phyloP scores from a whole-genome alignment of 495 filamentous ascomycete species.

The Hypoxylon lienhwacheense region DNA sequence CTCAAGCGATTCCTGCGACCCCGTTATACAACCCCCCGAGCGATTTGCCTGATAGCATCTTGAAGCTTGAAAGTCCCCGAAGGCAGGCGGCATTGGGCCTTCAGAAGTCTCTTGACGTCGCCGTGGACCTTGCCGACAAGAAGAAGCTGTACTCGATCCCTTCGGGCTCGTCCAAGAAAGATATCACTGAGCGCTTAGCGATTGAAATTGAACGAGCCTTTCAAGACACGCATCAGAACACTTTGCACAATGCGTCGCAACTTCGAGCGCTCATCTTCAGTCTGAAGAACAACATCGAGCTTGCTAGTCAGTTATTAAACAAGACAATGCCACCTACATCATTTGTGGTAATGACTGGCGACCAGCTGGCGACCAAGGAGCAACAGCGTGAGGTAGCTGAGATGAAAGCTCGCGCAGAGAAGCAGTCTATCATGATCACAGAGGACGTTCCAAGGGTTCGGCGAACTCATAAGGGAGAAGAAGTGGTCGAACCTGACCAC shows the following conservation, averaged over 20 bases:
- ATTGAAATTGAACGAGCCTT: constrained; percentile 72
- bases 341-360: constrained; percentile 78
- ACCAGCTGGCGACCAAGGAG: constrained; percentile 91
- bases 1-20: constrained; percentile 38
- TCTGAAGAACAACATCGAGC: constrained; percentile 78
- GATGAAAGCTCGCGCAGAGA: constrained; percentile 68
- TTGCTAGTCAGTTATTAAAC: constrained; percentile 73
- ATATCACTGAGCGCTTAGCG: constrained; percentile 50
- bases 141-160: constrained; percentile 41
- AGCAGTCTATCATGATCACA: constrained; percentile 81
- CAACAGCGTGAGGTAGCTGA: constrained; percentile 78
- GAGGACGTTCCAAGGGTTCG: constrained; percentile 83
- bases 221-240: constrained; percentile 48
- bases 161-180: constrained; percentile 42
- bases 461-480: constrained; percentile 93
- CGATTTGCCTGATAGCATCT: constrained; percentile 44
- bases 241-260: constrained; percentile 48
- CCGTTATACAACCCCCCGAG: constrained; percentile 42
- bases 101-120: constrained; percentile 45
- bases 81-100: constrained; percentile 48
- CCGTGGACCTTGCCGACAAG: constrained; percentile 49
- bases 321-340: constrained; percentile 68
- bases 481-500: constrained; percentile 72
- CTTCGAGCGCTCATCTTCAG: constrained; percentile 69
- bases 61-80: constrained; percentile 47